These are phyloP conservation scores for Corymbia maculata DNA, from an alignment of 345 rosid genomes.

Conservation along the genomic window DNA sequence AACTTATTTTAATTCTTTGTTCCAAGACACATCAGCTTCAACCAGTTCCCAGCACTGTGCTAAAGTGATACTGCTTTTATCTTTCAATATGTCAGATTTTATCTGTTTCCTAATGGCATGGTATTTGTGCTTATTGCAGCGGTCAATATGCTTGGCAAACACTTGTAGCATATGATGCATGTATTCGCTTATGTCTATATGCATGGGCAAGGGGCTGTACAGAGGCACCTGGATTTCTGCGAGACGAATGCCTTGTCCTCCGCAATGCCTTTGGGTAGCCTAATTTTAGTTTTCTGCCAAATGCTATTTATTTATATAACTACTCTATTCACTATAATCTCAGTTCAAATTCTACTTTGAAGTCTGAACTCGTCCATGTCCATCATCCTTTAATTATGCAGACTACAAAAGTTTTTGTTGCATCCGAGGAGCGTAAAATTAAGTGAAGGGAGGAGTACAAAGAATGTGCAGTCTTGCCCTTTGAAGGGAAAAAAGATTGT, in stretches of 20 bases:
- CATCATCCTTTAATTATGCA: slow-evolving; percentile 6
- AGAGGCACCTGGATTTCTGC: slow-evolving; percentile 92
- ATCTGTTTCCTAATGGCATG: not conserved
- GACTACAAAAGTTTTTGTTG: slow-evolving; percentile 75
- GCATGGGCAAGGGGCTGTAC: slow-evolving; percentile 85
- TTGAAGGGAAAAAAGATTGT: slow-evolving; percentile 49
- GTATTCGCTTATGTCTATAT: slow-evolving; percentile 70
- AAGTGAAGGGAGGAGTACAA: slow-evolving; percentile 23
- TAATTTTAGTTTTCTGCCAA: not conserved
- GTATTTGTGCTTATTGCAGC: slow-evolving; percentile 22
- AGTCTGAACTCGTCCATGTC: not conserved
- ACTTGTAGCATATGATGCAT: slow-evolving; percentile 90
- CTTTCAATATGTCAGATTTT: not conserved
- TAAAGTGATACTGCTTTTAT: not conserved
- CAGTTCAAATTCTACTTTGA: not conserved
- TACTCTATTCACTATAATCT: not conserved
- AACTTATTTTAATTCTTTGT: not conserved
- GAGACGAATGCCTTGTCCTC: slow-evolving; percentile 79
- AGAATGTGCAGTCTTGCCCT: slow-evolving; percentile 33
- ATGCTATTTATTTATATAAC: not conserved
- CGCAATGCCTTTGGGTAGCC: slow-evolving; percentile 91
- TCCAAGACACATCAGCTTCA: not conserved
- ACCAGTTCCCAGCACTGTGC: not conserved
- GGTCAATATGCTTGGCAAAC: slow-evolving; percentile 94
- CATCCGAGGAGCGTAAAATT: slow-evolving; percentile 70